Percentiles rank a stretch among this genome's conserved stretches.
These are phyloP conservation scores for Barnettozyma salicaria DNA, from an alignment of 805 yeast genomes.

Conservation along the genomic window DNA sequence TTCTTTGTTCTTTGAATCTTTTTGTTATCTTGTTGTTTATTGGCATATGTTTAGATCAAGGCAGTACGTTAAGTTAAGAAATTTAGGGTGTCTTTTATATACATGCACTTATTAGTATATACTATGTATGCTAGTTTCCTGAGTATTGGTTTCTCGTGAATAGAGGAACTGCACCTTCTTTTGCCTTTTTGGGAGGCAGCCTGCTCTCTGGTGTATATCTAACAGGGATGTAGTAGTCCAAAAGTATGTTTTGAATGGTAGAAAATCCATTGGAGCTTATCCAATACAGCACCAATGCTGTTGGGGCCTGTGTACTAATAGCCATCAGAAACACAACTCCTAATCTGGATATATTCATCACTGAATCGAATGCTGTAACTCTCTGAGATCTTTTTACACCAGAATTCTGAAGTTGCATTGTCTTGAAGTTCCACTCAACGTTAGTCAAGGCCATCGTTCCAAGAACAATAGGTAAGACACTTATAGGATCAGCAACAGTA, in stretches of 20 bases:
- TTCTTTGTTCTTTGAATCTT: too few relatives aligned
- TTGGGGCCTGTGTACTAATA: conserved; percentile 78
- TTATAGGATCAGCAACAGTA: conserved; percentile 53
- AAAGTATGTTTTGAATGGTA: conserved; percentile 61
- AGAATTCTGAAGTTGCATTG: conserved; percentile 39
- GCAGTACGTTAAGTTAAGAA: too few relatives aligned
- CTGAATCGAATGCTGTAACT: conserved; percentile 54
- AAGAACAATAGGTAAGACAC: conserved; percentile 60
- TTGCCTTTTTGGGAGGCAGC: conserved; percentile 8
- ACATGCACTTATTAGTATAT: too few relatives aligned
- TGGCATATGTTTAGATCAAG: too few relatives aligned
- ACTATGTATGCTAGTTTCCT: too few relatives aligned
- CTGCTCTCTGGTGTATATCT: conserved; percentile 14
- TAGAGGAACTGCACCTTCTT: conserved; percentile 9
- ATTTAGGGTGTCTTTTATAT: neutral
- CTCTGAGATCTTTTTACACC: conserved; percentile 40
- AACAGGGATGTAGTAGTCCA: conserved; percentile 42
- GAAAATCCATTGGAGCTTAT: conserved; percentile 77
- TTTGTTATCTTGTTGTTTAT: too few relatives aligned
- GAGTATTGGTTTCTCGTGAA: conserved; percentile 8
- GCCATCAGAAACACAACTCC: conserved; percentile 79
- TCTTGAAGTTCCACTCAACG: conserved; percentile 73
- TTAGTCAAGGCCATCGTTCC: conserved; percentile 71
- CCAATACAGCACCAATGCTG: conserved; percentile 85
- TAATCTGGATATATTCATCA: conserved; percentile 66